Base-by-base conservation (phyloP, 2,329 filamentous ascomycete species). In the Podosphaera aphanis region DNA sequence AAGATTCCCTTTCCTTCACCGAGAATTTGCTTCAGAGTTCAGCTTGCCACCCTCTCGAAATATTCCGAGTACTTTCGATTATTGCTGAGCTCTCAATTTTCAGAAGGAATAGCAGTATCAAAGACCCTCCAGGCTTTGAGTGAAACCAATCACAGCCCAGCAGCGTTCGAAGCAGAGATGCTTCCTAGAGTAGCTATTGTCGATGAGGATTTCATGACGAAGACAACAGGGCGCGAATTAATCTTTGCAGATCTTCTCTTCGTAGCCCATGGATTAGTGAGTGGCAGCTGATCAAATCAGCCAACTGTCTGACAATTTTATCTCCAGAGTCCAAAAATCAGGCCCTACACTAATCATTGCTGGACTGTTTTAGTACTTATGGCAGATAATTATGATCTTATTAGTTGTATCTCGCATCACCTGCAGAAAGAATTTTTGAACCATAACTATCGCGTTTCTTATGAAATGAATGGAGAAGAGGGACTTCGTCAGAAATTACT, bases 341-440 rank as follows among this genome's bases (percentile, higher is more conserved):
- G 56, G 1, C 64, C 69, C 18, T 70, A 69, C 15, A 67, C 82
- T 51, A 62, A 70, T 21, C 53, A 53, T 5, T 79, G 79, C 51
- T 64, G 81, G 10, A 71, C 75, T 13, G 79, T 77, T 1, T 63
- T 85, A 36, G 74, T 77, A 36, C 69, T 83, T 44, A 69, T 83
- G 47, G 78, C 79, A 8, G 81, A 85, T 59, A 72, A 78, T 39
- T 85, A 83, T 60, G 77, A 79, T 61, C 79, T 77, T 49, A 61
- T 74, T 1, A 58, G 64, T 2, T 58, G 65, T 10, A 66, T 83
- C 1, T 64, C 70, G 7, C 64, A 63, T 41, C 72, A 73, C 50
- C 59, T 79, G 16, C 66, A 65, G 57, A 60, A 13, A 58, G 64
- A 10, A 55, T 67, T 50, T 36, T 51, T 46, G 36, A 71, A 66